Evolutionary conservation across 1,139 yeast genomes (phyloP).

Genomic region (Kluyveromyces sp.): DNA sequence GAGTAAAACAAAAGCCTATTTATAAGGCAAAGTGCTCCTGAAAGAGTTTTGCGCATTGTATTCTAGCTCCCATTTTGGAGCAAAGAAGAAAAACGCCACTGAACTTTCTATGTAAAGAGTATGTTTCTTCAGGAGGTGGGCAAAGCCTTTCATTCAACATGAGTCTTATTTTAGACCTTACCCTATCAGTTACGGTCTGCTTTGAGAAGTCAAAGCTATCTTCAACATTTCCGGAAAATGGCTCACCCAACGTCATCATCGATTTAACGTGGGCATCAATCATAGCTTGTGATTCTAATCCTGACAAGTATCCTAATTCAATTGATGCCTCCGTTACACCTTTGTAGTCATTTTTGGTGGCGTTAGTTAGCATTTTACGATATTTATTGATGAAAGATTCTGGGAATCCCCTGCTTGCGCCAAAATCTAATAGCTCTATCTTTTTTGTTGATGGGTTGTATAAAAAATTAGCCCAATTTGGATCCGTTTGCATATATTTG

Average conservation of each 20-base stretch:
- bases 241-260: slow-evolving; percentile 86
- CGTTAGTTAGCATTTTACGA: slow-evolving; percentile 65
- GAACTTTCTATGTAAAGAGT: slow-evolving; percentile 86
- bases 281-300: slow-evolving; percentile 83
- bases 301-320: slow-evolving; percentile 83
- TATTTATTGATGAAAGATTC: slow-evolving; percentile 64
- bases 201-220: slow-evolving; percentile 63
- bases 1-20: background rate
- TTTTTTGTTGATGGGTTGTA: slow-evolving; percentile 59
- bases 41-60: slow-evolving; percentile 75
- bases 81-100: slow-evolving; percentile 91
- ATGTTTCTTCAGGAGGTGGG: slow-evolving; percentile 98
- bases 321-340: slow-evolving; percentile 58
- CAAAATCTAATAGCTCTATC: slow-evolving; percentile 86
- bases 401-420: slow-evolving; percentile 81
- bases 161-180: slow-evolving; percentile 71
- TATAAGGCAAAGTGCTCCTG: slow-evolving; percentile 43
- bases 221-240: slow-evolving; percentile 52
- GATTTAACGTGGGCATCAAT: slow-evolving; percentile 88
- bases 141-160: slow-evolving; percentile 89
- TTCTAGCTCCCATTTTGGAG: slow-evolving; percentile 74
- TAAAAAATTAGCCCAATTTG: slow-evolving; percentile 97
- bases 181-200: slow-evolving; percentile 92
- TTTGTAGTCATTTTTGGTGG: slow-evolving; percentile 61
- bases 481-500: slow-evolving; percentile 96